Evolutionary conservation across 139 green algal species (phyloP), one percentile per base, ranked within the genome.

Genomic region (Zygnema circumcarinatum): DNA sequence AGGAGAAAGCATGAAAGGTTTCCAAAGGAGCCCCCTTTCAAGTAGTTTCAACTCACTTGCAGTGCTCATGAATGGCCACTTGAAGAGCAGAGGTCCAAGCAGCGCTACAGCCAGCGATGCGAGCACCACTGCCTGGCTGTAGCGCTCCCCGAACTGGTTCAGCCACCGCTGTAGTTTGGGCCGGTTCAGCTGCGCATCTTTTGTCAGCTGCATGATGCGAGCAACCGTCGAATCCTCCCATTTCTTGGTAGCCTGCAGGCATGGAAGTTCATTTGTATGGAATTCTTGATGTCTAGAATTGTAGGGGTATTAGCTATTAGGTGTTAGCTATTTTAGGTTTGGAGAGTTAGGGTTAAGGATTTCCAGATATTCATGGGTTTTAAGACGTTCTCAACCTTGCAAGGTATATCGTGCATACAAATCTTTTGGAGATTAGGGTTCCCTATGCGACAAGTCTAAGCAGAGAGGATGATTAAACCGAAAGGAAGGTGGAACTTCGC

Each of bases 181-280:
- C 32, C 88, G 39, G 33, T 79, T 68, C 2, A 32, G 7, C 16
- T 79, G 79, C 47, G 90, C 89, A 16, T 92, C 87, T 32, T 80
- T 54, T 29, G 90, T 93, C 67, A 93, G 79, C 32, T 67, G 36
- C 40, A 83, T 89, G 40, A 93, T 93, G 7, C 86, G 36, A 40
- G 85, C 90, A 2, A 93, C 52, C 1, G 91, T 94, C 40, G 81
- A 93, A 32, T 91, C 86, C 32, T 80, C 88, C 74, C 67, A 90
- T 7, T 25, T 53, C 76, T 88, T 89, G 3, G 16, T 52, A 7
- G 47, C 76, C 83, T 82, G 54, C 54, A 78, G 16, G 3, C 16
- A 40, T 36, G 69, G 35, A 11, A 11, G 69, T 29, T n/a, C 25
- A 72, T 29, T 25, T 31, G 39, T 31, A 22, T 22, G 38, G 84